Percentiles rank a stretch among this genome's conserved stretches.
These are phyloP conservation scores for Beta vulgaris DNA, from an alignment of 148 eudicot genomes.

Conservation along the genomic window DNA sequence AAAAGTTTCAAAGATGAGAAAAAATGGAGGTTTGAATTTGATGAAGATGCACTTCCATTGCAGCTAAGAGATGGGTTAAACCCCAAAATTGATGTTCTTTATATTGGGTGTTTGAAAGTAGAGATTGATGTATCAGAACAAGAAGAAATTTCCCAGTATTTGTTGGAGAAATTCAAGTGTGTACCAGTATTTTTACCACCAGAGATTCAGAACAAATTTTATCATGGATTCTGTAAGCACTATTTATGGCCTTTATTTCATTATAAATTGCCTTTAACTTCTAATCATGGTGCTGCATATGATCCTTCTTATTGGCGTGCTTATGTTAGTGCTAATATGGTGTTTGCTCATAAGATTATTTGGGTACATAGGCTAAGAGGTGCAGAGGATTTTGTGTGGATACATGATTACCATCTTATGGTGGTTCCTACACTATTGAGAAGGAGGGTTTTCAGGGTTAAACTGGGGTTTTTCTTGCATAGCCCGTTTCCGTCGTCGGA, in stretches of 20 bases:
- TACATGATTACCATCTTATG: conserved; percentile 90
- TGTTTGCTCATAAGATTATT: conserved; percentile 59
- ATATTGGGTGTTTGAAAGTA: conserved; percentile 53
- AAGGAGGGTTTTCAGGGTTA: conserved; percentile 47
- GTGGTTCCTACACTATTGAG: conserved; percentile 72
- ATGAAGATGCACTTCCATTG: conserved; percentile 48
- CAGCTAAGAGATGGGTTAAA: conserved; percentile 64
- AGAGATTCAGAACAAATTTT: conserved; percentile 52
- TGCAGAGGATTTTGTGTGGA: conserved; percentile 75
- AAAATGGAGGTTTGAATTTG: conserved; percentile 55
- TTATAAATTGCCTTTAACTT: conserved; percentile 63
- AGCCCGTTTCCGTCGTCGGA: conserved; percentile 83
- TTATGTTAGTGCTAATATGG: conserved; percentile 70
- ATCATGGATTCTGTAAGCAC: conserved; percentile 86
- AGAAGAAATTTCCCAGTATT: conserved; percentile 45
- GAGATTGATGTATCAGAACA: conserved; percentile 53
- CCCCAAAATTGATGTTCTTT: conserved; percentile 43
- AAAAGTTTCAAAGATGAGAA: conserved; percentile 33
- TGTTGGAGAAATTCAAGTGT: conserved; percentile 55
- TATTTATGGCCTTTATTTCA: conserved; percentile 82
- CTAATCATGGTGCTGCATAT: conserved; percentile 49
- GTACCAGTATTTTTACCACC: conserved; percentile 59
- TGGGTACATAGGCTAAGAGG: conserved; percentile 49
- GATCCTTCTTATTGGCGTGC: conserved; percentile 60
- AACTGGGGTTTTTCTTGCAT: conserved; percentile 74